Evolutionary conservation across 306 rosid genomes (phyloP), one percentile per base, ranked within the genome.

Genomic region (Dalbergia oliveri): DNA sequence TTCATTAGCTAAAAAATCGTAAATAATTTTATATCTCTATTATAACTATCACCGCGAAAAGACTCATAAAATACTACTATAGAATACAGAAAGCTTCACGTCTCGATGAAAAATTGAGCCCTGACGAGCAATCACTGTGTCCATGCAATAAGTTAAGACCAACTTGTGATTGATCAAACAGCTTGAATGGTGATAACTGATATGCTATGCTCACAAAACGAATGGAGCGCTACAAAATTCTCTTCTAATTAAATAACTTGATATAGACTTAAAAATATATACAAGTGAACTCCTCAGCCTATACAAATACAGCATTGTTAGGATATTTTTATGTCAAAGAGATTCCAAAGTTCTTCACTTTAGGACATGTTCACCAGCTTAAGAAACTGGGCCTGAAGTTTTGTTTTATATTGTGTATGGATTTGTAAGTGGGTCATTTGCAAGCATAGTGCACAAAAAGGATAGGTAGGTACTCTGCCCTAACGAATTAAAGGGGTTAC

Each of bases 381-480:
- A 34, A 26, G 44, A 31, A 69, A 49, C 13, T 69, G 23, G 61
- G 44, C 60, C 45, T 69, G 43, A 8, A 4, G 34, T 69, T 23
- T 21, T 6, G 13, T 69, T n/a, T 69, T 47, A 50, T 69, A 23
- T 69, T 69, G 19, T 47, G 35, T 68, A 19, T 23, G 5, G 19
- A 69, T 69, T 69, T 53, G 11, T 49, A 21, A 45, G 75, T 49
- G 61, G 75, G 60, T 49, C 45, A 69, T 50, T n/a, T 69, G 23
- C 15, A 41, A 15, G 11, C 6, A 58, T 21, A 14, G 50, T 41
- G 34, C 33, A 16, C 13, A 8, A 16, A 69, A 69, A 49, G 14
- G 13, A 9, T 45, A 13, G 43, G 26, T 21, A 9, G 13, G 37
- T 68, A 23, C 19, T 11, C 6, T 68, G 21, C 37, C 18, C 19